A percentile compares a stretch with the other conserved stretches of the same genome.
These are phyloP conservation scores for Myrica gale DNA, from an alignment of 306 rosid species.

Conservation along the genomic window DNA sequence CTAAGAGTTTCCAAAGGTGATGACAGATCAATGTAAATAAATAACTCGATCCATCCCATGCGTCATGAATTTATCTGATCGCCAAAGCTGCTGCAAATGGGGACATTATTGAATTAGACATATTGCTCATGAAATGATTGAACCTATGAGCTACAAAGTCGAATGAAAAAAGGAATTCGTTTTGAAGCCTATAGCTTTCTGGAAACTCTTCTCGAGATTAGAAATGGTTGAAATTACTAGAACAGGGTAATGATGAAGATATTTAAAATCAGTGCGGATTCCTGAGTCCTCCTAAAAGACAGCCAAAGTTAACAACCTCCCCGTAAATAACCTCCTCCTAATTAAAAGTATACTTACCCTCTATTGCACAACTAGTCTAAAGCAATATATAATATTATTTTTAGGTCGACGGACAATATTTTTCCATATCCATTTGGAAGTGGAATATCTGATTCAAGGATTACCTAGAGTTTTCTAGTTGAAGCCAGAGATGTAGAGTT, in stretches of 20 bases:
- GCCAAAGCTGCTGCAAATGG: not conserved
- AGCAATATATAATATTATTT: not conserved
- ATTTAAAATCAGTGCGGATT: not conserved
- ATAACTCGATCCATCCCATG: not conserved
- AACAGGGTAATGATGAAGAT: not conserved
- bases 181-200: not conserved
- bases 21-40: not conserved
- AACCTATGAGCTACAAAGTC: not conserved
- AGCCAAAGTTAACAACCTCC: constrained; percentile 29
- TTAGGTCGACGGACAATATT: not conserved
- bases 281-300: not conserved
- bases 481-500: not conserved
- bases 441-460: too few species aligned
- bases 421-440: not conserved
- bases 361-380: not conserved
- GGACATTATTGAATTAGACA: constrained; percentile 22
- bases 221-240: constrained; percentile 9
- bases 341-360: not conserved
- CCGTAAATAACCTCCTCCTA: constrained; percentile 31
- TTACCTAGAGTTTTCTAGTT: not conserved
- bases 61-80: not conserved
- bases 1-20: not conserved
- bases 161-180: not conserved
- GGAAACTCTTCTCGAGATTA: not conserved
- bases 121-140: constrained; percentile 19